Base-by-base conservation (phyloP, 2,329 filamentous ascomycete genomes). In the Trichoderma pleuroti region DNA sequence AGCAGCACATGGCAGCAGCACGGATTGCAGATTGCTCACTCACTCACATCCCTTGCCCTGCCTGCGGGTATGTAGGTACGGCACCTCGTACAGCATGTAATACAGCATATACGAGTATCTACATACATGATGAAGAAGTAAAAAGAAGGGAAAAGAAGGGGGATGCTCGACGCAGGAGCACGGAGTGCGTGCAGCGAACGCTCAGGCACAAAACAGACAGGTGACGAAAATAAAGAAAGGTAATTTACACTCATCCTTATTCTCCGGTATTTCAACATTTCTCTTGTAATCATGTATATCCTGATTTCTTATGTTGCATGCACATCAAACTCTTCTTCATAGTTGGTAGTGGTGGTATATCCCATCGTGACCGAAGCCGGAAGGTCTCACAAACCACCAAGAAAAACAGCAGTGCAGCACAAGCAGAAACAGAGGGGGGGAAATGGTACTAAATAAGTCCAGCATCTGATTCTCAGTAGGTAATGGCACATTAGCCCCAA, bases 121-220 rank as follows among this genome's bases (percentile, higher is more conserved):
- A 30, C n/a, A 24, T 46, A 42, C 0, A 54, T 7, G n/a, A 54
- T 54, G 24, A 24, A 4, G 18, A 4, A 18, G 28, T 9, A 24
- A 24, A 46, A 32, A 46, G 26, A 14, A 21, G 5, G 3, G n/a
- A n/a, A 14, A 46, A 30, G 28, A 49, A 30, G 14, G n/a, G 28
- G n/a, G 28, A 52, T 32, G n/a, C 1, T 18, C 21, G 52, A 56
- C 63, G 63, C 63, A 66, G 63, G 49, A 57, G 63, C 24, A 46
- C 34, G 52, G 52, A 46, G 64, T 67, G 34, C 26, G 52, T 59
- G 52, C 64, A 67, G 64, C 64, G 64, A 67, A 42, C 61, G 61
- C 39, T 39, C 34, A 42, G 24, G 26, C 9, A 63, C 36, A 18
- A 5, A 39, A 28, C 7, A 30, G 21, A 26, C n/a, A 49, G 42